phyloP scores from a whole-genome alignment of 768 basidiomycete genomes.

The Sistotremastrum niveocremeum region DNA sequence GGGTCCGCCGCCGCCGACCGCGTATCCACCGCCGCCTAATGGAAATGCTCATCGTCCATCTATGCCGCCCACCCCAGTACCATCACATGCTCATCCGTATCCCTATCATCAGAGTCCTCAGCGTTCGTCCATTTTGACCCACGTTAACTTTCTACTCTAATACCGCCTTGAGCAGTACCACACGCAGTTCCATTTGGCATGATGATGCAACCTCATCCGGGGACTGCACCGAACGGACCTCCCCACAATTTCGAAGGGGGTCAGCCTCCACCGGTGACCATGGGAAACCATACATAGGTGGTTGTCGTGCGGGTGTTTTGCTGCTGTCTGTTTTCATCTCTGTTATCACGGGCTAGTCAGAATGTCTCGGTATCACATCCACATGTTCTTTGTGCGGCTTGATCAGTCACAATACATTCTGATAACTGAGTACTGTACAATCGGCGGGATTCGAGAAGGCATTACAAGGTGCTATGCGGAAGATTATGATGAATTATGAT shows the following conservation, averaged over 20 bases:
- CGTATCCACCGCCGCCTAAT: conserved; percentile 68
- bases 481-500: too few species aligned
- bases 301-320: too few species aligned
- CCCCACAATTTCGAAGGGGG: conserved; percentile 64
- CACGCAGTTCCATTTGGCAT: conserved; percentile 82
- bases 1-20: conserved; percentile 60
- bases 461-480: too few species aligned
- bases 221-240: conserved; percentile 40
- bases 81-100: conserved; percentile 73
- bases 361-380: too few species aligned
- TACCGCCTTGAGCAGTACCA: conserved; percentile 41
- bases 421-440: too few species aligned
- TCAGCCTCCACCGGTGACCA: conserved; percentile 54
- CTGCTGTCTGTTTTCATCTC: too few species aligned
- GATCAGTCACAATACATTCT: too few species aligned
- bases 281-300: conserved; percentile 28
- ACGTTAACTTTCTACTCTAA: conserved; percentile 14
- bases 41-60: conserved; percentile 70
- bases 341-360: too few species aligned
- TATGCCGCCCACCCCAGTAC: conserved; percentile 87
- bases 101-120: conserved; percentile 80
- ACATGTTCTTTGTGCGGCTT: too few species aligned
- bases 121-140: conserved; percentile 31
- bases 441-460: too few species aligned
- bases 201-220: conserved; percentile 75